phyloP scores from a whole-genome alignment of 2,329 filamentous ascomycete species.

The Venturia effusa region DNA sequence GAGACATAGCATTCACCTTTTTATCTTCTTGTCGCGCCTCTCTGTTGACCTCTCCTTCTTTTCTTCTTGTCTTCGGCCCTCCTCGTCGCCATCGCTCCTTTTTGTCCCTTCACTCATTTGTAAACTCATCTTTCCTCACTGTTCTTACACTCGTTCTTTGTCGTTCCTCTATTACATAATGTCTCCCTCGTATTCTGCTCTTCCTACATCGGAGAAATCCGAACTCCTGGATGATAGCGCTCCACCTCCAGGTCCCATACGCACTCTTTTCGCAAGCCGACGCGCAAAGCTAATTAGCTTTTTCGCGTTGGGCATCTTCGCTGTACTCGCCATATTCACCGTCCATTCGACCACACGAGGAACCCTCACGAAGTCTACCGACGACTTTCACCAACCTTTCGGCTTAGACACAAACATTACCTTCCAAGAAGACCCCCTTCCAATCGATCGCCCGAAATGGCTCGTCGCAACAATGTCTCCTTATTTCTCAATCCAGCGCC shows the following conservation, averaged over 20 bases:
- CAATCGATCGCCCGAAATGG: slow-evolving; percentile 1
- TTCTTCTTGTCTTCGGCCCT: neutral
- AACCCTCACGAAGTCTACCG: neutral
- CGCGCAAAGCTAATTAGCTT: neutral
- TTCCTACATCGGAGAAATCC: neutral
- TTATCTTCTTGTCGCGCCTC: neutral
- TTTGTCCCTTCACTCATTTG: neutral
- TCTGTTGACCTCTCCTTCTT: neutral
- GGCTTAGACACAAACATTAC: neutral
- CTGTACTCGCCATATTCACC: neutral
- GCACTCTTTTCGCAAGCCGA: neutral
- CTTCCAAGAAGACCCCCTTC: neutral
- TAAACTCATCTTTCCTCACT: neutral
- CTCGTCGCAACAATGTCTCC: slow-evolving; percentile 6
- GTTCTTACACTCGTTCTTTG: neutral
- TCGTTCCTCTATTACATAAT: neutral
- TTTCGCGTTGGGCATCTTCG: neutral
- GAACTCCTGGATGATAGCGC: neutral
- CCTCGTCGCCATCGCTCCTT: neutral
- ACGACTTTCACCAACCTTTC: neutral
- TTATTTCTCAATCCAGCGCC: neutral
- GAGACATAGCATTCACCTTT: neutral
- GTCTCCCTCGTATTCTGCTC: neutral
- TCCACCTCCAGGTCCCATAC: neutral
- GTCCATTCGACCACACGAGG: neutral